Conservation (phyloP, 2,329 filamentous ascomycete genomes). For the Penicillium sp. region DNA sequence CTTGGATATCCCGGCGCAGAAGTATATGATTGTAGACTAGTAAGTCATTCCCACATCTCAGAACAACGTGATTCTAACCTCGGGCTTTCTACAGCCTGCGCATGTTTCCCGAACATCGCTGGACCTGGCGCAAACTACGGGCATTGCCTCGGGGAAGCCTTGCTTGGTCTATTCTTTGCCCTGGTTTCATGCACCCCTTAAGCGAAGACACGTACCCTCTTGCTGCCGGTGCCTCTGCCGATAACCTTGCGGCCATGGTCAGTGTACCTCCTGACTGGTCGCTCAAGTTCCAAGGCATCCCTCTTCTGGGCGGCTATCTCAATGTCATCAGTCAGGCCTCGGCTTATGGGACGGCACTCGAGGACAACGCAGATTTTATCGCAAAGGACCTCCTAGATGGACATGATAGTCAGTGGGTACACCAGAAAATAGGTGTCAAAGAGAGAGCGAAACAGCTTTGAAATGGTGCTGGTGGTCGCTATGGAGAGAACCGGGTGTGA, state of each 20-base stretch:
- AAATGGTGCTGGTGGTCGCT: too few species aligned
- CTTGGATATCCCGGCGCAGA: conserved; percentile 20
- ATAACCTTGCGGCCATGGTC: conserved; percentile 16
- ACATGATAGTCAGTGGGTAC: conserved; percentile 8
- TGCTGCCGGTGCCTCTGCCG: conserved; percentile 15
- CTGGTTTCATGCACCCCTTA: conserved; percentile 18
- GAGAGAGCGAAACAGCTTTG: too few species aligned
- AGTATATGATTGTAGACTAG: conserved; percentile 21
- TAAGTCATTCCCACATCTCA: conserved; percentile 2
- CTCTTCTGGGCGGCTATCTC: conserved; percentile 13
- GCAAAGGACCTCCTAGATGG: conserved; percentile 13
- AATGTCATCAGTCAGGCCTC: conserved; percentile 12
- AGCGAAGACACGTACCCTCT: conserved; percentile 17
- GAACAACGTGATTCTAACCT: neutral
- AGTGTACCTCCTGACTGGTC: conserved; percentile 13
- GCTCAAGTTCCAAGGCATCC: conserved; percentile 5
- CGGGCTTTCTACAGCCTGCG: conserved; percentile 12
- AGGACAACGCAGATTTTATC: conserved; percentile 17
- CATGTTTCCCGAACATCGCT: conserved; percentile 21
- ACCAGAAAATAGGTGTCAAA: conserved; percentile 12
- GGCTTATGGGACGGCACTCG: conserved; percentile 10
- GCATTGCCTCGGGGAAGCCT: conserved; percentile 11
- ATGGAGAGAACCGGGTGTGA: too few species aligned
- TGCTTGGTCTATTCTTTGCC: conserved; percentile 26
- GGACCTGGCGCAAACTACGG: conserved; percentile 22